phyloP scores from a whole-genome alignment of 257 asterid species.

The Leonotis leonurus region DNA sequence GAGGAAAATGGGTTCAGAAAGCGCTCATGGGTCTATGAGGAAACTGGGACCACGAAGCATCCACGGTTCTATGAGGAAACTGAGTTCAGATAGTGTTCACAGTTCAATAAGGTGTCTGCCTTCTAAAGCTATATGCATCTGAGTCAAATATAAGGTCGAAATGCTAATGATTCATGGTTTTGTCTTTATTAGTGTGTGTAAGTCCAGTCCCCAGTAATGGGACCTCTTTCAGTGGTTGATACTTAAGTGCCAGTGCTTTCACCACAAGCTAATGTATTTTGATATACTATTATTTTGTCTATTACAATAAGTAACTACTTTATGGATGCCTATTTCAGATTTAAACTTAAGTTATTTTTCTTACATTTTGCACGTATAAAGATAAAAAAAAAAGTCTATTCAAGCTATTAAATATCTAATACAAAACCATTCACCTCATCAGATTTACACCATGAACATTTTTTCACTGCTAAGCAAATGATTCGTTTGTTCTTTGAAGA shows the following conservation, averaged over 20 bases:
- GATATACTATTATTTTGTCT: neutral
- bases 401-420: too few relatives aligned
- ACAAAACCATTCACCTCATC: slow-evolving; percentile 37
- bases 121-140: slow-evolving; percentile 7
- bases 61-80: slow-evolving; percentile 7
- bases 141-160: neutral
- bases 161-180: neutral
- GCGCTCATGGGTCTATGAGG: slow-evolving; percentile 11
- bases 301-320: neutral
- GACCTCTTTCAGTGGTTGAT: neutral
- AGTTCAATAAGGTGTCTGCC: slow-evolving; percentile 10
- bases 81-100: neutral
- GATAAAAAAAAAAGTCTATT: too few relatives aligned
- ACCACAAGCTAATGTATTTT: neutral
- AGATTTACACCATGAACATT: slow-evolving; percentile 22
- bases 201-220: neutral
- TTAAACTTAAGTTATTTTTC: too few relatives aligned
- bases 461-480: slow-evolving; percentile 45
- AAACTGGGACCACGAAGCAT: neutral
- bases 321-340: neutral
- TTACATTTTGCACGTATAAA: too few relatives aligned
- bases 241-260: neutral
- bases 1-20: neutral
- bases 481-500: slow-evolving; percentile 21
- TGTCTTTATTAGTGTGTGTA: neutral